A percentile compares a stretch with the other conserved stretches of the same genome.
These are phyloP conservation scores for Eutrema salsugineum DNA, from an alignment of 441 rosid species.

Conservation along the genomic window DNA sequence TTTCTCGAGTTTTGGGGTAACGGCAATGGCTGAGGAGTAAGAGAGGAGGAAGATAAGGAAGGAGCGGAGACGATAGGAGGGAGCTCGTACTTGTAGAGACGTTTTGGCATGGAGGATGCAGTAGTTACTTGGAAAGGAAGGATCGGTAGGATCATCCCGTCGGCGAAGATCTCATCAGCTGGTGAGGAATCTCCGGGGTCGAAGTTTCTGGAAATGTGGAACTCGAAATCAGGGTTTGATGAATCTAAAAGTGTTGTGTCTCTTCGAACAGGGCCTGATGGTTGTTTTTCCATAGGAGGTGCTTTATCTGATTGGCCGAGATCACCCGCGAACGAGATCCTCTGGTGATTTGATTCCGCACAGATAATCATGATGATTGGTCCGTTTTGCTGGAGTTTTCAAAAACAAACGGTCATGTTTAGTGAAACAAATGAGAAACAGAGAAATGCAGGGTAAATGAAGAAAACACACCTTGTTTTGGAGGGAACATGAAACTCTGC, in stretches of 20 bases:
- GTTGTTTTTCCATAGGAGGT: constrained; percentile 17
- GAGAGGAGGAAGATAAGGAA: constrained; percentile 31
- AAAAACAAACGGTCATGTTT: constrained; percentile 7
- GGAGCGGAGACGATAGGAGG: constrained; percentile 34
- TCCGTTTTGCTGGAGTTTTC: not conserved
- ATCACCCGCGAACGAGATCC: constrained; percentile 61
- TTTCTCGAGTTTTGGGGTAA: constrained; percentile 18
- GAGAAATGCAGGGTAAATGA: not conserved
- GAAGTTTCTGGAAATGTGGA: constrained; percentile 41
- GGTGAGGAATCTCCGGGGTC: constrained; percentile 44
- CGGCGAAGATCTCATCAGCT: constrained; percentile 73
- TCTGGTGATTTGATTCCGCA: constrained; percentile 58
- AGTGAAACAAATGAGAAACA: constrained; percentile 14
- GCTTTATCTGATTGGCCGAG: constrained; percentile 36
- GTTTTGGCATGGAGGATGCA: constrained; percentile 11
- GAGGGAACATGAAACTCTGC: constrained; percentile 4
- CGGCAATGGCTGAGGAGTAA: constrained; percentile 35
- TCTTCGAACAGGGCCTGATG: constrained; percentile 28
- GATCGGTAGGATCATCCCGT: constrained; percentile 71
- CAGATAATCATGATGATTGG: constrained; percentile 43
- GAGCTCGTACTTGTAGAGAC: constrained; percentile 33
- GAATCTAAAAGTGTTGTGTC: constrained; percentile 49
- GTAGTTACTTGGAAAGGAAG: constrained; percentile 29
- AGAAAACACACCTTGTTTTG: constrained; percentile 16
- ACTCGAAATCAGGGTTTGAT: constrained; percentile 62